These are phyloP conservation scores for Mortierella sp. DNA, from an alignment of 371 early-diverging fungal species.

Conservation along the genomic window DNA sequence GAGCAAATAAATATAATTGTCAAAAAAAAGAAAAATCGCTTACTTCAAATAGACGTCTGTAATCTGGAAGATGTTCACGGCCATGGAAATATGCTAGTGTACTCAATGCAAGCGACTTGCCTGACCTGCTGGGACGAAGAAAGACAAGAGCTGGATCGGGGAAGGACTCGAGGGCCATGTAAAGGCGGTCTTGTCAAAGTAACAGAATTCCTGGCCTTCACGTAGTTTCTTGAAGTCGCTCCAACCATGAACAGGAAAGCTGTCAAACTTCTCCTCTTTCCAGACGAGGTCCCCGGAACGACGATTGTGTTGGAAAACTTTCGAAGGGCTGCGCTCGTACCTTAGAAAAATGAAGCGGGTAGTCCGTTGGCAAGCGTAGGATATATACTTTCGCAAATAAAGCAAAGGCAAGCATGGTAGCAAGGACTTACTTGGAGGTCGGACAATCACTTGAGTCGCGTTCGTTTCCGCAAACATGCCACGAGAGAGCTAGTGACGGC, in stretches of 20 bases:
- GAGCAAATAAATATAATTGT: slow-evolving; percentile 9
- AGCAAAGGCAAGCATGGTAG: not conserved
- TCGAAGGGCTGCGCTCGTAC: slow-evolving; percentile 23
- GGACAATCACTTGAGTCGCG: slow-evolving; percentile 13
- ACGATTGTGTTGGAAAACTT: slow-evolving; percentile 27
- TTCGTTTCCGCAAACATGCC: no score
- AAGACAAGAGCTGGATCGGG: slow-evolving; percentile 28
- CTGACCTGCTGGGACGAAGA: slow-evolving; percentile 51
- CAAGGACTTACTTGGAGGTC: slow-evolving; percentile 33
- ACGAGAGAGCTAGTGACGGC: no score
- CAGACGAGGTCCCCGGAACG: slow-evolving; percentile 37
- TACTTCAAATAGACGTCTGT: slow-evolving; percentile 46
- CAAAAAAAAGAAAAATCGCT: slow-evolving; percentile 17
- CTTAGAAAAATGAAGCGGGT: slow-evolving; percentile 22
- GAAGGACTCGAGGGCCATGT: slow-evolving; percentile 35
- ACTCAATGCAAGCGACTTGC: slow-evolving; percentile 50
- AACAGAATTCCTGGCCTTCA: slow-evolving; percentile 25
- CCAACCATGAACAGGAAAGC: slow-evolving; percentile 28
- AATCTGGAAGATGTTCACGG: slow-evolving; percentile 46
- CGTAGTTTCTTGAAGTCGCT: slow-evolving; percentile 33
- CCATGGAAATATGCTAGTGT: slow-evolving; percentile 56
- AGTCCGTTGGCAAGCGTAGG: slow-evolving; percentile 7
- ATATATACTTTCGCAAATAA: not conserved
- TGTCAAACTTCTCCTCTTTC: slow-evolving; percentile 28
- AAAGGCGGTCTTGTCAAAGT: slow-evolving; percentile 50